A percentile compares a stretch with the other conserved stretches of the same genome.
Evolutionary conservation across 768 basidiomycete species (phyloP).

Genomic region (Collybia sp.): DNA sequence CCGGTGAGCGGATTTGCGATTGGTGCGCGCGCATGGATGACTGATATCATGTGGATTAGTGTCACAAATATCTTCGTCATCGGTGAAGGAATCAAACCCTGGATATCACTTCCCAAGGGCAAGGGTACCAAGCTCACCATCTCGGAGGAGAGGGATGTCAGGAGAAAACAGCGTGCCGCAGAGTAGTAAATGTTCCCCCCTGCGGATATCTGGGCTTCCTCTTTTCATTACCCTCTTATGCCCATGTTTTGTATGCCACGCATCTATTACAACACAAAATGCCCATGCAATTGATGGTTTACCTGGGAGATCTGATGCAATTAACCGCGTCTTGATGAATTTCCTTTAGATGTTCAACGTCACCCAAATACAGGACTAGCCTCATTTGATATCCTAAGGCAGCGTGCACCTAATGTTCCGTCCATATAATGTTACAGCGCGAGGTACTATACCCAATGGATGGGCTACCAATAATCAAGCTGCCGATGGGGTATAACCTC

Average conservation of each 20-base stretch:
- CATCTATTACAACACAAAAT: slow-evolving; percentile 22
- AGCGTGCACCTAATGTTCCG: too few species aligned
- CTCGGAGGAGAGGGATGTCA: slow-evolving; percentile 91
- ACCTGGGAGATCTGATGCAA: slow-evolving; percentile 1
- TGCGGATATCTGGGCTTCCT: slow-evolving; percentile 8
- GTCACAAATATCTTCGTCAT: slow-evolving; percentile 98
- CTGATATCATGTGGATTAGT: slow-evolving; percentile 32
- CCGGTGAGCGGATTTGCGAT: slow-evolving; percentile 52
- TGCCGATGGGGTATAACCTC: slow-evolving; percentile 35
- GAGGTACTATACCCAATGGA: too few species aligned
- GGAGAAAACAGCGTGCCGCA: slow-evolving; percentile 73
- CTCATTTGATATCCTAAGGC: too few species aligned
- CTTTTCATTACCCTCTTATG: slow-evolving; percentile 24
- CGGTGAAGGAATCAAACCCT: slow-evolving; percentile 92
- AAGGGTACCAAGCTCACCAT: slow-evolving; percentile 98
- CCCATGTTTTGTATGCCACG: slow-evolving; percentile 37
- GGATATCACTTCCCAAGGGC: slow-evolving; percentile 95
- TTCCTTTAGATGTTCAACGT: not conserved
- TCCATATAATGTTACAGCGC: too few species aligned
- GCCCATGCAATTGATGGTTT: slow-evolving; percentile 23
- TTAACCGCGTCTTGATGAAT: too few species aligned
- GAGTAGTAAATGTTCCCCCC: slow-evolving; percentile 45
- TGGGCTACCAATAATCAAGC: slow-evolving; percentile 40
- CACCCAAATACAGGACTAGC: too few species aligned
- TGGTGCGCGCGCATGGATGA: not conserved